Evolutionary conservation across 2,329 filamentous ascomycete genomes (phyloP).

Genomic region (Exophiala bonariae): DNA sequence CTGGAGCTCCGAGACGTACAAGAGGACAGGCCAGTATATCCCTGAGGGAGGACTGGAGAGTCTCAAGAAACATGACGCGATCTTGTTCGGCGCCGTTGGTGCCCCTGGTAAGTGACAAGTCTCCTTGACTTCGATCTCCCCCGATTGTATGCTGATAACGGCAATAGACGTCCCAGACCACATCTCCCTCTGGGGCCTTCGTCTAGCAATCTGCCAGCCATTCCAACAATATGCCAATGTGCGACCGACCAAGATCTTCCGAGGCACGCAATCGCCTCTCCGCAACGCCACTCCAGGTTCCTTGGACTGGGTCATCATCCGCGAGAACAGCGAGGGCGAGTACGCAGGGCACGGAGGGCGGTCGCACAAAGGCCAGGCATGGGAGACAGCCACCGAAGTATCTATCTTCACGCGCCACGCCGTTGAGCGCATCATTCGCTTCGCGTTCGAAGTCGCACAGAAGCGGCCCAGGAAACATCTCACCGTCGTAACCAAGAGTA

Average conservation of each 20-base stretch:
- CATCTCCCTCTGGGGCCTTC: slow-evolving; percentile 66
- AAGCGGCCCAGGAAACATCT: slow-evolving; percentile 58
- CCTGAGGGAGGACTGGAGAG: slow-evolving; percentile 60
- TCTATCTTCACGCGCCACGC: slow-evolving; percentile 63
- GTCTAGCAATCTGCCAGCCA: slow-evolving; percentile 66
- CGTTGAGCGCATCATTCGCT: slow-evolving; percentile 61
- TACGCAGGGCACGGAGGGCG: slow-evolving; percentile 66
- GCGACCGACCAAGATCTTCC: slow-evolving; percentile 63
- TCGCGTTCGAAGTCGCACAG: slow-evolving; percentile 62
- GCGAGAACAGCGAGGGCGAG: slow-evolving; percentile 68
- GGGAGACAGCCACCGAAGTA: slow-evolving; percentile 64
- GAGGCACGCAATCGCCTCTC: slow-evolving; percentile 58
- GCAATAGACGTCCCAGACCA: slow-evolving; percentile 62
- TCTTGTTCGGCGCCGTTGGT: slow-evolving; percentile 68
- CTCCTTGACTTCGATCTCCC: background rate
- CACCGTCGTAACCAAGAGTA: slow-evolving; percentile 66
- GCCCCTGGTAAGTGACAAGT: slow-evolving; percentile 47
- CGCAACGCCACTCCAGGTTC: slow-evolving; percentile 55
- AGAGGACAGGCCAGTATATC: slow-evolving; percentile 65
- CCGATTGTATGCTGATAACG: background rate
- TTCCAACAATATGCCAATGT: slow-evolving; percentile 71
- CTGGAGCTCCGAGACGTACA: slow-evolving; percentile 68
- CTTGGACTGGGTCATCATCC: slow-evolving; percentile 66
- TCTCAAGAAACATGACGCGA: slow-evolving; percentile 62
- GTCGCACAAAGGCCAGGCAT: slow-evolving; percentile 58